Evolutionary conservation across 2,329 filamentous ascomycete genomes (phyloP).

Genomic region (Pseudophaeomoniella oleicola): DNA sequence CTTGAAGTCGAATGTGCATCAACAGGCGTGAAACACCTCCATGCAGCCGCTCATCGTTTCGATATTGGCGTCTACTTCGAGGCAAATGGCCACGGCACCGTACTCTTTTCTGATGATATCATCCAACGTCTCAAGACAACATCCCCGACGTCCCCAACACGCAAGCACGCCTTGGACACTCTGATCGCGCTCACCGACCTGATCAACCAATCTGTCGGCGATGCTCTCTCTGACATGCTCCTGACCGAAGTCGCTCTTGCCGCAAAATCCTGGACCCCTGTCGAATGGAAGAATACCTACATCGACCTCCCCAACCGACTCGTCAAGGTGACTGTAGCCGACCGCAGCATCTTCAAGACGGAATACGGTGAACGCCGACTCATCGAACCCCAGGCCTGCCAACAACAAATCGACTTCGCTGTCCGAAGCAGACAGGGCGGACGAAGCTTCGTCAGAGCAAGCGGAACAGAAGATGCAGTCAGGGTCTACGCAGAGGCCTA

Average conservation of each 20-base stretch:
- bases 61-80: conserved; percentile 98
- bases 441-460: conserved; percentile 79
- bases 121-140: conserved; percentile 63
- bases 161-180: conserved; percentile 76
- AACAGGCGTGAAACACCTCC: conserved; percentile 93
- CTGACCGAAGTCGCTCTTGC: conserved; percentile 92
- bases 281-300: conserved; percentile 88
- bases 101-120: conserved; percentile 81
- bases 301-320: conserved; percentile 87
- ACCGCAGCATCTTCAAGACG: conserved; percentile 80
- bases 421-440: conserved; percentile 86
- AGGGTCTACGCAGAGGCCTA: conserved; percentile 92
- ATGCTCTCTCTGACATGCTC: conserved; percentile 89
- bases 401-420: conserved; percentile 71
- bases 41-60: conserved; percentile 89
- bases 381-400: conserved; percentile 61
- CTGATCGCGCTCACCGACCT: conserved; percentile 73
- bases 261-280: conserved; percentile 80
- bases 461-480: conserved; percentile 90
- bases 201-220: conserved; percentile 96
- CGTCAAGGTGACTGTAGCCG: conserved; percentile 77
- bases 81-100: conserved; percentile 93
- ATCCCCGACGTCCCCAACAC: conserved; percentile 77
- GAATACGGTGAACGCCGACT: conserved; percentile 86
- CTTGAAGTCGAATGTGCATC: conserved; percentile 86